Evolutionary conservation across 495 filamentous ascomycete species (phyloP).

Genomic region (Talaromyces ruber): DNA sequence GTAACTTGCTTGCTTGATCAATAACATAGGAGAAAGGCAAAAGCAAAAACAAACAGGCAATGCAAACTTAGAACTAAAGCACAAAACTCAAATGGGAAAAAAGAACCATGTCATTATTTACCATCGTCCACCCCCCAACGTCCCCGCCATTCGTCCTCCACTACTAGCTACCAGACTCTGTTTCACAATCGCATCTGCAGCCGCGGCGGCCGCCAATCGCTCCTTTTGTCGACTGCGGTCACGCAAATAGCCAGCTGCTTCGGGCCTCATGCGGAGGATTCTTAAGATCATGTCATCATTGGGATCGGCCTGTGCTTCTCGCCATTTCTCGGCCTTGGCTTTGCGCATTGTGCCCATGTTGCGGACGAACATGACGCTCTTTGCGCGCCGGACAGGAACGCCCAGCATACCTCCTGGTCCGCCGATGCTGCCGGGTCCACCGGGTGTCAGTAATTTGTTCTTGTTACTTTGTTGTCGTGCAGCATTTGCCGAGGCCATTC

Average conservation of each 20-base stretch:
- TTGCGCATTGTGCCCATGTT: conserved; percentile 95
- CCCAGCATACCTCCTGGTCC: conserved; percentile 58
- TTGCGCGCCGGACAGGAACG: conserved; percentile 63
- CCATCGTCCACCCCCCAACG: conserved; percentile 26
- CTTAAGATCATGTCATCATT: conserved; percentile 97
- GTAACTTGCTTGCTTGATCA: neutral
- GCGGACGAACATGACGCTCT: conserved; percentile 89
- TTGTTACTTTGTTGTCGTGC: conserved; percentile 58
- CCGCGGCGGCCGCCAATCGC: conserved; percentile 77
- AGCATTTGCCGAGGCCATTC: conserved; percentile 87
- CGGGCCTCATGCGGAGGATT: conserved; percentile 91
- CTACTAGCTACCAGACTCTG: conserved; percentile 74
- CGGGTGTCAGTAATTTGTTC: conserved; percentile 34
- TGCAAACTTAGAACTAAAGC: conserved; percentile 6
- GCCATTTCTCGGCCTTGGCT: conserved; percentile 90
- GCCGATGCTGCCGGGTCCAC: conserved; percentile 62
- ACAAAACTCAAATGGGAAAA: conserved; percentile 3
- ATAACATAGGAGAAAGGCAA: conserved; percentile 7
- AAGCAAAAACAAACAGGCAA: conserved; percentile 9
- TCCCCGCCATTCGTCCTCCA: conserved; percentile 55
- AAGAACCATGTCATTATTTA: conserved; percentile 12
- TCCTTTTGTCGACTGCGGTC: conserved; percentile 93
- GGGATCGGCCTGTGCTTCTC: conserved; percentile 91
- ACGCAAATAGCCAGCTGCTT: conserved; percentile 82
- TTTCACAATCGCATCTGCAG: conserved; percentile 88